phyloP scores from a whole-genome alignment of 805 yeast species.

The Ogataea kodamae region DNA sequence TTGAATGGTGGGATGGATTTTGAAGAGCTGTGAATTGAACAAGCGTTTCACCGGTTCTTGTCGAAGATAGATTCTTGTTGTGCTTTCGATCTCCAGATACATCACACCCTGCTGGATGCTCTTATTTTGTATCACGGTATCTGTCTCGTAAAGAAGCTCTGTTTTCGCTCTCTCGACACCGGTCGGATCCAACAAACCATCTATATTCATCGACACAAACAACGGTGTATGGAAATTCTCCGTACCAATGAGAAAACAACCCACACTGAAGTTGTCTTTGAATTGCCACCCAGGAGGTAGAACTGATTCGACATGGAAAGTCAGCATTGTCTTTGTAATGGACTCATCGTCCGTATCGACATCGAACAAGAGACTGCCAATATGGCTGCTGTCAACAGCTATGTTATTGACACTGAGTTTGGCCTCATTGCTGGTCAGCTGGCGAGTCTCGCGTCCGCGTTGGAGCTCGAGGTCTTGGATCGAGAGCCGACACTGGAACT shows the following conservation, averaged over 20 bases:
- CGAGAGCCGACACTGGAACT: conserved; percentile 4
- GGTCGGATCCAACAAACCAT: conserved; percentile 12
- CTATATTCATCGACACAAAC: conserved; percentile 14
- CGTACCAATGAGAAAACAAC: conserved; percentile 13
- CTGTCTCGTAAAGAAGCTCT: conserved; percentile 15
- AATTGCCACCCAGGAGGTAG: conserved; percentile 13
- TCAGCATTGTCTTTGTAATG: conserved; percentile 5
- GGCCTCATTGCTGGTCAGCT: conserved; percentile 5
- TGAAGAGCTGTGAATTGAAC: conserved; percentile 14
- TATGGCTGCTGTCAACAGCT: conserved; percentile 4
- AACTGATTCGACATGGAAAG: conserved; percentile 8
- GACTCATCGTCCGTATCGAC: conserved; percentile 5
- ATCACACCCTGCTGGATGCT: conserved; percentile 1
- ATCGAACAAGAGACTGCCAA: conserved; percentile 10
- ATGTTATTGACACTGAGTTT: conserved; percentile 4
- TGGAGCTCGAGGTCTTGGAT: conserved; percentile 11
- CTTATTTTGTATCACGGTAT: conserved; percentile 8
- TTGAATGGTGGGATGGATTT: conserved; percentile 8
- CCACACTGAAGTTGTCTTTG: conserved; percentile 7
- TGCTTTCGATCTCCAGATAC: conserved; percentile 8
- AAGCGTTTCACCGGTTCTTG: conserved; percentile 6
- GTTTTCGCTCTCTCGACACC: conserved; percentile 10
- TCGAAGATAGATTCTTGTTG: conserved; percentile 7
- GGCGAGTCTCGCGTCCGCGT: conserved; percentile 3
- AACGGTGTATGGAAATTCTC: conserved; percentile 9